A percentile compares a stretch with the other conserved stretches of the same genome.
These are phyloP conservation scores for Colletotrichum plurivorum DNA, from an alignment of 2,329 filamentous ascomycete species.

Conservation along the genomic window DNA sequence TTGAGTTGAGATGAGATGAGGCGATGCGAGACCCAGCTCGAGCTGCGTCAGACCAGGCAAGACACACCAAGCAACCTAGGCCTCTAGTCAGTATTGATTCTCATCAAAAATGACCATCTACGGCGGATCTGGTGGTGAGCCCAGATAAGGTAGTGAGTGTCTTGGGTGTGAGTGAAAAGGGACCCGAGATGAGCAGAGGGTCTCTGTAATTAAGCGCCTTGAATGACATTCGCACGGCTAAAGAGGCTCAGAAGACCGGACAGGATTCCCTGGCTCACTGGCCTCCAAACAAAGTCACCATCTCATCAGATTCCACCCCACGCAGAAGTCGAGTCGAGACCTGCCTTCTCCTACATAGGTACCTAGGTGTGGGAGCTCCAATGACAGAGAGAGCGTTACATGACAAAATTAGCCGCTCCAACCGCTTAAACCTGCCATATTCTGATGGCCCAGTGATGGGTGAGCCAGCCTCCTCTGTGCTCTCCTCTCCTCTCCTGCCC, in stretches of 20 bases:
- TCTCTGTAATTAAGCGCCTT: not conserved
- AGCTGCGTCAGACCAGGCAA: slow-evolving; percentile 9
- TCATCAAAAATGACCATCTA: slow-evolving; percentile 23
- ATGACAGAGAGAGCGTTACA: slow-evolving; percentile 37
- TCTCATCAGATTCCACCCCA: not conserved
- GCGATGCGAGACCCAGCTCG: not conserved
- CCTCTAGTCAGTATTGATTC: no score
- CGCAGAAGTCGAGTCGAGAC: not conserved
- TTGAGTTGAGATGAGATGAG: slow-evolving; percentile 16
- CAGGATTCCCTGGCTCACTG: slow-evolving; percentile 5
- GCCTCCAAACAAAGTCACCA: not conserved
- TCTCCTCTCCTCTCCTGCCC: not conserved
- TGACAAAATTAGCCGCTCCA: slow-evolving; percentile 41
- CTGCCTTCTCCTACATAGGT: no score
- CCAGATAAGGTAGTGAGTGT: slow-evolving; percentile 13
- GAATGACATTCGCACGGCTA: slow-evolving; percentile 21
- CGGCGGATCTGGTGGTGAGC: slow-evolving; percentile 19
- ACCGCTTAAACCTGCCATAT: slow-evolving; percentile 38
- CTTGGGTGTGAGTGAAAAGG: not conserved
- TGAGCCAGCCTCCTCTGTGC: not conserved
- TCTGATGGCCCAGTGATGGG: not conserved
- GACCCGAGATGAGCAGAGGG: slow-evolving; percentile 13
- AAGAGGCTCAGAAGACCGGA: not conserved
- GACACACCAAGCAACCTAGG: no score
- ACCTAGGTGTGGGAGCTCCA: slow-evolving; percentile 24